Evolutionary conservation across 2,329 filamentous ascomycete species (phyloP).

Genomic region (Aureobasidium sp.): DNA sequence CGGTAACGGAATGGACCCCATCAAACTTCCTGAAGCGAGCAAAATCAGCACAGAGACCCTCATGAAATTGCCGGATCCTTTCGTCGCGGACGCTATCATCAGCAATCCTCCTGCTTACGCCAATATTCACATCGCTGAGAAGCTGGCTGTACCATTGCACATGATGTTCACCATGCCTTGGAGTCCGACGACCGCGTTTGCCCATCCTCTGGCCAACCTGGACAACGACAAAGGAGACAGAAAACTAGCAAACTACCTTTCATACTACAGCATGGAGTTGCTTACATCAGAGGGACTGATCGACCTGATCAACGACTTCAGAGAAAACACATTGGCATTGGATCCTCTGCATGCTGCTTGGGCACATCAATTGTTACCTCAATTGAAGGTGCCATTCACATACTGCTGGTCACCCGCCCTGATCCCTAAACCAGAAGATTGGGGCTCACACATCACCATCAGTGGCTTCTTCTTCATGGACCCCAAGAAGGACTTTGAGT

Average conservation of each 20-base stretch:
- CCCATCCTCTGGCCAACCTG: constrained; percentile 78
- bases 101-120: constrained; percentile 72
- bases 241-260: constrained; percentile 72
- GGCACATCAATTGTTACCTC: constrained; percentile 69
- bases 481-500: constrained; percentile 48
- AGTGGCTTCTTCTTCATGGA: constrained; percentile 70
- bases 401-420: constrained; percentile 86
- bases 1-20: background rate
- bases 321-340: constrained; percentile 52
- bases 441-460: constrained; percentile 62
- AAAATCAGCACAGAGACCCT: constrained; percentile 24
- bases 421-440: constrained; percentile 71
- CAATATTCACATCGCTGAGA: constrained; percentile 66
- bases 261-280: constrained; percentile 79
- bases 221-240: constrained; percentile 66
- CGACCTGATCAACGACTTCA: constrained; percentile 82
- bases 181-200: constrained; percentile 76
- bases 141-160: constrained; percentile 64
- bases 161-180: constrained; percentile 97
- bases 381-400: constrained; percentile 72
- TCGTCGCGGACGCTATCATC: constrained; percentile 75
- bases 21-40: background rate
- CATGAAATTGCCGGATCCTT: constrained; percentile 30
- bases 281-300: constrained; percentile 89
- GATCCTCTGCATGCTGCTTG: constrained; percentile 71